These are phyloP conservation scores for Sistotremastrum suecicum DNA, from an alignment of 768 basidiomycete species.

Conservation along the genomic window DNA sequence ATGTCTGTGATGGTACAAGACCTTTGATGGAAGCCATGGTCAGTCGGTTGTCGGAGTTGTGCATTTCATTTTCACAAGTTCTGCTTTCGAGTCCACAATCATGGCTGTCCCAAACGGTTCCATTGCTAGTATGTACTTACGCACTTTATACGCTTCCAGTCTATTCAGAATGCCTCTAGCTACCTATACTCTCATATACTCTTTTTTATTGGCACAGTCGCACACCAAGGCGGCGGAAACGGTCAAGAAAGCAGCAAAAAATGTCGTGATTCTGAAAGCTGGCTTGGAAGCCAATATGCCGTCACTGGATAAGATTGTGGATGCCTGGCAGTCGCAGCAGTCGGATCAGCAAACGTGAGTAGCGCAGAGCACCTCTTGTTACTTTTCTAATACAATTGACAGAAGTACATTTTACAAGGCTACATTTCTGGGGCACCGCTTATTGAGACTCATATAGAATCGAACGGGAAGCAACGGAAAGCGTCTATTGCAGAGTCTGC, in stretches of 20 bases:
- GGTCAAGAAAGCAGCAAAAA: conserved; percentile 59
- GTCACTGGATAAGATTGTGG: conserved; percentile 50
- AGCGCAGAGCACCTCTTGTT: no score
- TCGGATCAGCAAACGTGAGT: conserved; percentile 8
- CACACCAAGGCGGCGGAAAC: conserved; percentile 62
- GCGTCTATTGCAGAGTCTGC: not conserved
- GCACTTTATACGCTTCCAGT: not conserved
- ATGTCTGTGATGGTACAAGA: conserved; percentile 38
- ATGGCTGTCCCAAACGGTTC: conserved; percentile 21
- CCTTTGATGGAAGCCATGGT: conserved; percentile 62
- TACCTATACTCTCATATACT: conserved; percentile 63
- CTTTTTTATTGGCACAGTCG: conserved; percentile 51
- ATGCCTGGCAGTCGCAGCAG: conserved; percentile 40
- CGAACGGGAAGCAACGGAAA: no score
- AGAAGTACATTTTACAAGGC: no score
- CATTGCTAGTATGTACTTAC: conserved; percentile 32
- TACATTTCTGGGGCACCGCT: no score
- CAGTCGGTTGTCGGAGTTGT: not conserved
- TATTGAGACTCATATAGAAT: no score
- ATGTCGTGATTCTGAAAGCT: conserved; percentile 46
- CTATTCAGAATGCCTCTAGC: conserved; percentile 22
- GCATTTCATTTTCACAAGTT: conserved; percentile 1
- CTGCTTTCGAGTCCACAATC: conserved; percentile 1
- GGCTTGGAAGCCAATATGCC: conserved; percentile 31
- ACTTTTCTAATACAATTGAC: no score